Percentiles rank a stretch among this genome's conserved stretches.
These are phyloP conservation scores for Mycosarcoma mackinlayi DNA, from an alignment of 1,284 basidiomycete species.

Conservation along the genomic window DNA sequence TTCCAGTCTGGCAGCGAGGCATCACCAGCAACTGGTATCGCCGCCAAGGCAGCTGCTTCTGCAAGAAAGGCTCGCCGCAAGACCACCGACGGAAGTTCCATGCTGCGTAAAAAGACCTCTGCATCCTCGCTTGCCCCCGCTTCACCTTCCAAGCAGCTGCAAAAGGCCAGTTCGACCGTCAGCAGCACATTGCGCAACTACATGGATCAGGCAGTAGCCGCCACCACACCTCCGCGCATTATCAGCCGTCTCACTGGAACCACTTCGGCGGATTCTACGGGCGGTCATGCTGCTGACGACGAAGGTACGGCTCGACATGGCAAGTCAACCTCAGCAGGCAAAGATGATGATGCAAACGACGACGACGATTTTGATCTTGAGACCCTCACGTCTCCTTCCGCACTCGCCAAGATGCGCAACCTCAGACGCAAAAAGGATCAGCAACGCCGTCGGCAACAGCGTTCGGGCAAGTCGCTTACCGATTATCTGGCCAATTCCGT, in stretches of 20 bases:
- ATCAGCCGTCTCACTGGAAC: conserved; percentile 26
- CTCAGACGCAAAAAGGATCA: conserved; percentile 27
- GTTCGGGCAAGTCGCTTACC: conserved; percentile 5
- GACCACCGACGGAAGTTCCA: conserved; percentile 31
- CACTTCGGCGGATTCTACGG: conserved; percentile 19
- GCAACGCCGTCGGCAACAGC: conserved; percentile 18
- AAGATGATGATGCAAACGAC: conserved; percentile 17
- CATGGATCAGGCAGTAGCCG: conserved; percentile 50
- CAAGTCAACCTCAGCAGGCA: conserved; percentile 4
- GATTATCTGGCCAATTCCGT: conserved; percentile 14
- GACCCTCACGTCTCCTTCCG: conserved; percentile 32
- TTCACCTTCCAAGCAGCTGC: conserved; percentile 14
- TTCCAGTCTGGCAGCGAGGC: conserved; percentile 72
- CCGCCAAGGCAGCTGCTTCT: conserved; percentile 40
- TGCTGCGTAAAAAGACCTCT: conserved; percentile 35
- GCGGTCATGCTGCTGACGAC: conserved; percentile 29
- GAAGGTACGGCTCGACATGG: conserved; percentile 5
- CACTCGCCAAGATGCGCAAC: conserved; percentile 41
- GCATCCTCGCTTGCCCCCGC: conserved; percentile 2
- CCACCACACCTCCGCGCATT: conserved; percentile 46
- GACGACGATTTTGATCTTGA: conserved; percentile 31
- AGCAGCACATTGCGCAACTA: conserved; percentile 36
- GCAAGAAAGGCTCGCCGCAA: conserved; percentile 33
- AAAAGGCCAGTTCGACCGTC: conserved; percentile 9
- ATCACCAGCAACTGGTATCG: conserved; percentile 53